Evolutionary conservation across 2,329 filamentous ascomycete species (phyloP), one percentile per base, ranked within the genome.

Genomic region (Microdochium bolleyi): DNA sequence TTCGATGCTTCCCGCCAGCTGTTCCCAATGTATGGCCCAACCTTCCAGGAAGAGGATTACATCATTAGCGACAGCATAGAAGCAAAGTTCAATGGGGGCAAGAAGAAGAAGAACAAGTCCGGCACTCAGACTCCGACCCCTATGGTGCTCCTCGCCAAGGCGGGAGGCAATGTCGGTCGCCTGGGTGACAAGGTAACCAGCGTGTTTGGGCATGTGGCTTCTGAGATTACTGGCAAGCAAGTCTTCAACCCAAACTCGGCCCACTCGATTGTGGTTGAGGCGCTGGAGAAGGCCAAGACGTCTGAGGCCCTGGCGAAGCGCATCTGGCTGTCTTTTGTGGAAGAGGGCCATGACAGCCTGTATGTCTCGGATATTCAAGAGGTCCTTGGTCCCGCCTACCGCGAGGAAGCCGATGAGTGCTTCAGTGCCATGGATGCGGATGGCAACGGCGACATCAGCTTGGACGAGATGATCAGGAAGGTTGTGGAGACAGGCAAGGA

Each of bases 311-410:
- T 97, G 54, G 92, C 89, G n/a, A 87, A 84, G 60, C 87, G 94
- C 63, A 86, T 97, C 57, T 97, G 94, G 94, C 95, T 96, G 89
- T 96, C 92, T 1, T 95, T 96, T 65, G 94, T 96, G 1, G 83
- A 94, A 3, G 92, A 97, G 69, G 91, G 90, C 61, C 85, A 85
- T 54, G 89, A 96, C 41, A 76, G 85, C 0, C 76, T 99, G 9
- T 89, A 81, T 59, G 70, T 80, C 9, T 90, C 96, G 3, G 94
- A 99, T 65, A 79, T 99, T 37, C 67, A 85, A 27, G 92, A 97
- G 66, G 92, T 97, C 10, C 84, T 99, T 54, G 92, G 92, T 2
- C 73, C 80, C 0, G 80, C 82, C 5, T 85, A 87, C 61, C 82
- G 83, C 56, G 75, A 81, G 0, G 89, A 96, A 57, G 94, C 94